Base-by-base conservation (phyloP, 2,329 filamentous ascomycete species). In the Pestalotiopsis sp. region DNA sequence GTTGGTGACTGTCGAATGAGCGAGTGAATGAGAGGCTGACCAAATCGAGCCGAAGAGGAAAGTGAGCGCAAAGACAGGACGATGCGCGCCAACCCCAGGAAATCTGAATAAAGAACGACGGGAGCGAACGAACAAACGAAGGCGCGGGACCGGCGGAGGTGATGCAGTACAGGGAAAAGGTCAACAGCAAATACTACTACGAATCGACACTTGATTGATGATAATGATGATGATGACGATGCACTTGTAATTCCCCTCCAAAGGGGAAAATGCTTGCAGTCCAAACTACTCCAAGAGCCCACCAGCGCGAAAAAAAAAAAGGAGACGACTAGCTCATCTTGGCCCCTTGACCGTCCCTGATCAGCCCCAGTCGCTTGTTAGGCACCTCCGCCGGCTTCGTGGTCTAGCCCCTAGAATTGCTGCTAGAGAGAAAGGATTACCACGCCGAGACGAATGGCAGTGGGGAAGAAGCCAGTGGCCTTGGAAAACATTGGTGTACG, bases 301-400 rank as follows among this genome's bases (percentile, higher is more conserved):
- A 52, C 45, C 17, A 52, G 45, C 45, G 45, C 45, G 61, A n/a
- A 31, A 64, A 36, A 64, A 64, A 64, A 31, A 64, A 64, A 64
- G 61, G 61, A 64, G 61, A 64, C 36, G 61, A 52, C 61, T 39
- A 64, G 61, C 12, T 31, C n/a, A 39, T 64, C 61, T 64, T 64
- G 38, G 61, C 61, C 39, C 36, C 17, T 17, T 36, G 13, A 62
- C 59, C 59, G 59, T 62, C 59, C 59, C 20, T 39, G 59, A 62
- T 39, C 31, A 39, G n/a, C 59, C 59, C 36, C 36, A 17, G 31
- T 38, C 36, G 59, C 25, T 36, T 39, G 59, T 36, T 36, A n/a
- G 59, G 38, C 31, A 36, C 27, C 59, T n/a, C 59, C 31, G 59
- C 59, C 31, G 59, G n/a, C 36, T 62, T 38, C n/a, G 27, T 62